A percentile compares a stretch with the other conserved stretches of the same genome.
These are phyloP conservation scores for Torrubiella hemipterigena DNA, from an alignment of 2,329 filamentous ascomycete genomes.

Conservation along the genomic window DNA sequence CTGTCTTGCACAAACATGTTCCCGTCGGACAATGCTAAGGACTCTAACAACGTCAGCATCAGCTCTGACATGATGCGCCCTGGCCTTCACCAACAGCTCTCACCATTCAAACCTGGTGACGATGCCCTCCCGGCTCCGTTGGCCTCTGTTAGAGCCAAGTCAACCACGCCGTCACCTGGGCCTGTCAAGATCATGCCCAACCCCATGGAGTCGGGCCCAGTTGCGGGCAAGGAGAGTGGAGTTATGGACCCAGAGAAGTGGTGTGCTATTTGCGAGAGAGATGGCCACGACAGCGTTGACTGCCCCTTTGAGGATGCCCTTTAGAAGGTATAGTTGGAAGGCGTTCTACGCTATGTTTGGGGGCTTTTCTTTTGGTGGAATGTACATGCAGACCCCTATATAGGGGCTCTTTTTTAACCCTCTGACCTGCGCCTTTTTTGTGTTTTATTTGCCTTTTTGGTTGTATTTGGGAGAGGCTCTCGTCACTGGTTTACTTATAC, in stretches of 20 bases:
- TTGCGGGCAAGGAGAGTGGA: constrained; percentile 68
- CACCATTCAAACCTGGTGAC: constrained; percentile 15
- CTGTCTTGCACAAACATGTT: constrained; percentile 90
- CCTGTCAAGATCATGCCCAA: constrained; percentile 43
- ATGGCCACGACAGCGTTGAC: constrained; percentile 92
- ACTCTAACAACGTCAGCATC: constrained; percentile 16
- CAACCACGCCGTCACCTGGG: constrained; percentile 20
- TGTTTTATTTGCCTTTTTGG: no score
- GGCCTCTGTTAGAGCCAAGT: constrained; percentile 37
- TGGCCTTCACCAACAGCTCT: constrained; percentile 21
- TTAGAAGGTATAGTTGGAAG: no score
- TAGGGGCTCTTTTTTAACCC: no score
- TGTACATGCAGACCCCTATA: no score
- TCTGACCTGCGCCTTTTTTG: no score
- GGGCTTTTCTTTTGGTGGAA: no score
- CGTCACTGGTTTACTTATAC: no score
- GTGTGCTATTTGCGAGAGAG: constrained; percentile 93
- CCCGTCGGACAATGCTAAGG: constrained; percentile 30
- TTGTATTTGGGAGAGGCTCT: no score
- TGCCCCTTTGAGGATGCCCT: constrained; percentile 84
- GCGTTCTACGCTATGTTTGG: no score
- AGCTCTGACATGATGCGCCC: constrained; percentile 23
- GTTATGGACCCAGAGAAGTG: constrained; percentile 78
- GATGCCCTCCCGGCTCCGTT: constrained; percentile 43
- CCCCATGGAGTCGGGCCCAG: constrained; percentile 52